Evolutionary conservation across 257 asterid genomes (phyloP).

Genomic region (Capsicum rhomboideum): DNA sequence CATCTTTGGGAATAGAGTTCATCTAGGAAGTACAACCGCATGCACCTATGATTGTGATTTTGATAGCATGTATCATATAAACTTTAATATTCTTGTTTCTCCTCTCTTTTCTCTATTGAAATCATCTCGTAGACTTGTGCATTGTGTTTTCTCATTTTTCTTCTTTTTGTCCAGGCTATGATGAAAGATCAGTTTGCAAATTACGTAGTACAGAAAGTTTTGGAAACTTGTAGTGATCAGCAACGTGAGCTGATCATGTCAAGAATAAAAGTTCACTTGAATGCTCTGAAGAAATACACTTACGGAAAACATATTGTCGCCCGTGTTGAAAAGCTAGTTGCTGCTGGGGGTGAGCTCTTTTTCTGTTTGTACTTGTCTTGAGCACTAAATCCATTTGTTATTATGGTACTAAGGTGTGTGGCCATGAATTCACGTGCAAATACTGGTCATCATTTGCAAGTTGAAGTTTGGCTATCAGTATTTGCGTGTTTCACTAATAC

Average conservation of each 20-base stretch:
- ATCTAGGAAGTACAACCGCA: neutral
- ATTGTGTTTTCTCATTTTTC: neutral
- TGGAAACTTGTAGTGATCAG: slow-evolving; percentile 81
- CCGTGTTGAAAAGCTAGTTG: slow-evolving; percentile 79
- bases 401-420: neutral
- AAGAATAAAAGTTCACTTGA: slow-evolving; percentile 68
- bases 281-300: slow-evolving; percentile 77
- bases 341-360: slow-evolving; percentile 58
- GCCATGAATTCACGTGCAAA: neutral
- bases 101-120: neutral
- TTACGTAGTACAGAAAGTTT: slow-evolving; percentile 75
- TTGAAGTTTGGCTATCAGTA: neutral
- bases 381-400: neutral
- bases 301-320: slow-evolving; percentile 82
- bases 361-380: neutral
- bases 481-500: neutral
- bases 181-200: slow-evolving; percentile 88
- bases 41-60: neutral
- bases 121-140: neutral
- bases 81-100: neutral
- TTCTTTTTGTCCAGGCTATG: slow-evolving; percentile 49
- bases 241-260: slow-evolving; percentile 69
- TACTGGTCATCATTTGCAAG: neutral
- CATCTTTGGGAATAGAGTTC: neutral
- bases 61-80: neutral